These are phyloP conservation scores for Gnaphalium uliginosum DNA, from an alignment of 129 eudicot genomes.

Conservation along the genomic window DNA sequence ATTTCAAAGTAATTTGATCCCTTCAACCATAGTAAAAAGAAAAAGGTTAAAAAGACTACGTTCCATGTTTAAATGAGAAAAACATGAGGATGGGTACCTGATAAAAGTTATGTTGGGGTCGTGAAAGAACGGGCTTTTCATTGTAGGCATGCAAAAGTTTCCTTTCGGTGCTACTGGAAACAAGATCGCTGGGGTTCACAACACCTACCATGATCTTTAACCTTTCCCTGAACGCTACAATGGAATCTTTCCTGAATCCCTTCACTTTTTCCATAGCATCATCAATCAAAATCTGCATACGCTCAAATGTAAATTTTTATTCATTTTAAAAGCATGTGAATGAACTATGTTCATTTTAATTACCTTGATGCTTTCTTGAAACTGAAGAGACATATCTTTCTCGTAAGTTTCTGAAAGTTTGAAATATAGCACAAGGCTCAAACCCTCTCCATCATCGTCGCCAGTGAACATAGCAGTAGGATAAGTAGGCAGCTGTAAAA, in stretches of 20 bases:
- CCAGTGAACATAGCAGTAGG: conserved; percentile 75
- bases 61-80: not conserved
- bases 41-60: not conserved
- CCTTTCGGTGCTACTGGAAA: conserved; percentile 65
- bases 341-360: not conserved
- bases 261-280: conserved; percentile 66
- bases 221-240: conserved; percentile 69
- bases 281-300: conserved; percentile 56
- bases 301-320: no score
- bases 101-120: conserved; percentile 87
- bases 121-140: conserved; percentile 86
- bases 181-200: conserved; percentile 73
- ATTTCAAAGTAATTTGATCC: conserved; percentile 69
- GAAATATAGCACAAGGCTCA: conserved; percentile 82
- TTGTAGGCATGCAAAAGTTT: conserved; percentile 75
- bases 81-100: conserved; percentile 41
- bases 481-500: conserved; percentile 76
- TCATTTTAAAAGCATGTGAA: not conserved
- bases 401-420: conserved; percentile 65
- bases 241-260: conserved; percentile 65
- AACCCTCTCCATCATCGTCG: conserved; percentile 75
- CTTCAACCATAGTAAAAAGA: conserved; percentile 25
- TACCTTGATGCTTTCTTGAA: conserved; percentile 78
- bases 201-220: conserved; percentile 80
- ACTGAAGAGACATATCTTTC: conserved; percentile 54